These are phyloP conservation scores for Corylus americana DNA, from an alignment of 306 rosid species.

Conservation along the genomic window DNA sequence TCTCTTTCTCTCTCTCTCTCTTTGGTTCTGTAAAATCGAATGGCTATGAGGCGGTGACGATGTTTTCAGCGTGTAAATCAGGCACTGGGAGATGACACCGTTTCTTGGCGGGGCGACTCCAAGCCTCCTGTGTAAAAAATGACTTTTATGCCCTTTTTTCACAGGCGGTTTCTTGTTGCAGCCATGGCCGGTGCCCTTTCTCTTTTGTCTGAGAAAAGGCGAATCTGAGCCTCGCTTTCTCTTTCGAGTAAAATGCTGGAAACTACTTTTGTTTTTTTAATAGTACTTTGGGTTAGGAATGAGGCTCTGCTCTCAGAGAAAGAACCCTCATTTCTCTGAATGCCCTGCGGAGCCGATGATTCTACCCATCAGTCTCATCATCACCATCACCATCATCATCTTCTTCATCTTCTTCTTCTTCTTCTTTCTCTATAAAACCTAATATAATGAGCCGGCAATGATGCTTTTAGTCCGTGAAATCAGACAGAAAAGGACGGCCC, in stretches of 20 bases:
- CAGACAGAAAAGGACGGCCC: neutral
- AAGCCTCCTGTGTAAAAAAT: neutral
- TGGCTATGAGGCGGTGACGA: slow-evolving; percentile 43
- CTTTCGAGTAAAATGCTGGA: too few species aligned
- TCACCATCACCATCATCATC: neutral
- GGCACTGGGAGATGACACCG: slow-evolving; percentile 16
- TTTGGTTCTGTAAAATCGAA: neutral
- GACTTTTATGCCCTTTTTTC: neutral
- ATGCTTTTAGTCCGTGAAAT: neutral
- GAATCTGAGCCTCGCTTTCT: slow-evolving; percentile 41
- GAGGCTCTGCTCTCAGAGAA: neutral
- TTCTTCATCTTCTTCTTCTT: neutral
- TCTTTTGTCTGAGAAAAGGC: slow-evolving; percentile 40
- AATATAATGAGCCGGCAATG: neutral
- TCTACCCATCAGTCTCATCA: too few species aligned
- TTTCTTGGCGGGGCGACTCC: slow-evolving; percentile 43
- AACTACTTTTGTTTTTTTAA: neutral
- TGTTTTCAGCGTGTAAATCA: slow-evolving; percentile 10
- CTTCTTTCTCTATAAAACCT: neutral
- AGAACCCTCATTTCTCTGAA: neutral
- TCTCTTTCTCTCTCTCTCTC: neutral
- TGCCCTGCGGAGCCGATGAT: neutral
- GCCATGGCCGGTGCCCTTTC: slow-evolving; percentile 31
- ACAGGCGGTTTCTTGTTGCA: slow-evolving; percentile 22
- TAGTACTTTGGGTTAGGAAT: neutral